These are phyloP conservation scores for Silene latifolia DNA, from an alignment of 148 eudicot genomes.

Conservation along the genomic window DNA sequence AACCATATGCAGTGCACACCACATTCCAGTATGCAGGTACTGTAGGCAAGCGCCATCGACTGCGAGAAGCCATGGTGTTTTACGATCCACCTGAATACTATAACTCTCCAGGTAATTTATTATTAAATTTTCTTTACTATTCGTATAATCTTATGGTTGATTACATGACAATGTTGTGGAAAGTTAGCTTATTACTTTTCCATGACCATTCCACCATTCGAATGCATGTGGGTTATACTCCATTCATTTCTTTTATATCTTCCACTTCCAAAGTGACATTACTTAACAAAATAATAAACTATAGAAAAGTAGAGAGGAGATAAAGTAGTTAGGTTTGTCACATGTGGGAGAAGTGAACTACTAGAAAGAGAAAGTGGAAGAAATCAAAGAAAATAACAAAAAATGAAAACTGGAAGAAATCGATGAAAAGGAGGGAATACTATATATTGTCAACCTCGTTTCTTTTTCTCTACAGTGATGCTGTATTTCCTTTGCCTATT, in stretches of 20 bases:
- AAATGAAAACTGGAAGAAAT: too few species aligned
- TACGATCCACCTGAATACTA: slow-evolving; percentile 95
- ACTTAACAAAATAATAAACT: too few species aligned
- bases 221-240: neutral
- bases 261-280: too few species aligned
- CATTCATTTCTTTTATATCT: neutral
- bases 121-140: neutral
- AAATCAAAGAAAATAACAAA: too few species aligned
- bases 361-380: too few species aligned
- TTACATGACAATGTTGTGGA: neutral
- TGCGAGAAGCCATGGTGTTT: slow-evolving; percentile 89
- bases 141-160: neutral
- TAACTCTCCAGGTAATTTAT: slow-evolving; percentile 54
- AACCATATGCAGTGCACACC: slow-evolving; percentile 93
- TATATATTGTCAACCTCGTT: too few species aligned
- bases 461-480: too few species aligned
- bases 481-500: too few species aligned
- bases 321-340: too few species aligned
- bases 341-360: too few species aligned
- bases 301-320: too few species aligned
- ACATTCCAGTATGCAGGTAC: slow-evolving; percentile 96
- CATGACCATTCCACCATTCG: neutral
- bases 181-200: neutral
- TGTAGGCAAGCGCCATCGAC: slow-evolving; percentile 87
- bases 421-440: too few species aligned